These are phyloP conservation scores for Isoetes taiwanensis DNA, from an alignment of 75 land plant species.

Conservation along the genomic window DNA sequence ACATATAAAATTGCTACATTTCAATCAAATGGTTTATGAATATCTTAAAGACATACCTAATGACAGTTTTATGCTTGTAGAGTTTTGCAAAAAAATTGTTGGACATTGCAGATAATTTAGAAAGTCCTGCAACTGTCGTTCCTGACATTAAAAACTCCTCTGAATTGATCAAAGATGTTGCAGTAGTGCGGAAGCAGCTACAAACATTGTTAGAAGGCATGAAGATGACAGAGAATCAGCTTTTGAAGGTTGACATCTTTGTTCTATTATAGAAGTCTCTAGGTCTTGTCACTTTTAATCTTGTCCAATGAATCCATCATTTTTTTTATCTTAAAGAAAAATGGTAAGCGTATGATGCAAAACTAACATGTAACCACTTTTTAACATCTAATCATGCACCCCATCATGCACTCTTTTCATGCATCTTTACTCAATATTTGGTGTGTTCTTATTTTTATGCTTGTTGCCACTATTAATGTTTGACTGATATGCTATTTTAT, in stretches of 20 bases:
- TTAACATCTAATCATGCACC: too few species aligned
- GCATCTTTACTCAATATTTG: neutral
- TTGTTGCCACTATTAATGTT: slow-evolving; percentile 1
- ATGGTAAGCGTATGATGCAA: too few species aligned
- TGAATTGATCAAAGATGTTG: slow-evolving; percentile 36
- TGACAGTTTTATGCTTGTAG: slow-evolving; percentile 26
- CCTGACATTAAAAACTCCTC: slow-evolving; percentile 45
- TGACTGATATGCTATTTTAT: neutral
- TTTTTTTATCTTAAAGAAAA: too few species aligned
- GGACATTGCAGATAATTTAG: slow-evolving; percentile 88
- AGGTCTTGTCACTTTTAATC: too few species aligned
- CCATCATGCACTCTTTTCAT: neutral
- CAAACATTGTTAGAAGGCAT: slow-evolving; percentile 75
- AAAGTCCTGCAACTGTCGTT: slow-evolving; percentile 60
- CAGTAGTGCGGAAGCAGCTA: slow-evolving; percentile 45
- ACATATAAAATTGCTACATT: too few species aligned
- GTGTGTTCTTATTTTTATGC: neutral
- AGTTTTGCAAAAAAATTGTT: slow-evolving; percentile 74
- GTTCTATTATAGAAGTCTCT: too few species aligned
- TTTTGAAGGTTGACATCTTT: slow-evolving; percentile 38
- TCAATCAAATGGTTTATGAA: too few species aligned
- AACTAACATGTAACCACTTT: too few species aligned
- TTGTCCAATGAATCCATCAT: too few species aligned
- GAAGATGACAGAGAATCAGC: slow-evolving; percentile 86
- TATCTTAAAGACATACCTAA: too few species aligned